Base-by-base conservation (phyloP, 176 grass and related monocot species). In the Juncus effusus region DNA sequence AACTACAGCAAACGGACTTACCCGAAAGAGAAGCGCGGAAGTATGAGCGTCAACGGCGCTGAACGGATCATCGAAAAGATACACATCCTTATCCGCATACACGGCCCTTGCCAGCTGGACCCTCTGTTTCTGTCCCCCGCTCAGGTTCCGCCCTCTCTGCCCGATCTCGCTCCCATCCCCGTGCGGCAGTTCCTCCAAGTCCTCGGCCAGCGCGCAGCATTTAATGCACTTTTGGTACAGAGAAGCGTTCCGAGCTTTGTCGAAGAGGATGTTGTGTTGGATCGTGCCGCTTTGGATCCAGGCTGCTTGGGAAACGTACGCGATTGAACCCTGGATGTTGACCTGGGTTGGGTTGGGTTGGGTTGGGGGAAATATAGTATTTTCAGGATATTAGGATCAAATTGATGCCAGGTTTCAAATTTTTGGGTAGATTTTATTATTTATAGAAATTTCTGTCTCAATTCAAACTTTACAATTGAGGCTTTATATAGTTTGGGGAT, bases 221-320 rank as follows among this genome's bases (percentile, higher is more conserved):
- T 41, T 75, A 28, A 96, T 67, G 14, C 76, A 81, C 65, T 65
- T 83, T 39, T 91, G 76, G 10, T 88, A 96, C 74, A 75, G 68
- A 0, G 36, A 50, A 0, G 36, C 41, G 36, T 83, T 78, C 91
- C 88, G 85, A 7, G 74, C 57, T 59, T 83, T 96, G 3, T 84
- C 82, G 6, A 96, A 96, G 7, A 96, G 84, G 35, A 96, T 85
- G 63, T 96, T 96, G 14, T 96, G 69, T 2, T 70, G 81, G 47
- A 91, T 77, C 12, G 79, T 88, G 9, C 87, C 87, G 4, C 84
- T 91, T 59, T 96, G 87, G 3, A 96, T 96, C 87, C 87, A 96
- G 4, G 87, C 51, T 9, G 84, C 80, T 83, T 96, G 82, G 1
- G 91, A 60, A 10, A 96, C 91, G 37, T 91, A 88, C 35, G 91